These are phyloP conservation scores for Curvularia sp. DNA, from an alignment of 2,329 filamentous ascomycete species.

Conservation along the genomic window DNA sequence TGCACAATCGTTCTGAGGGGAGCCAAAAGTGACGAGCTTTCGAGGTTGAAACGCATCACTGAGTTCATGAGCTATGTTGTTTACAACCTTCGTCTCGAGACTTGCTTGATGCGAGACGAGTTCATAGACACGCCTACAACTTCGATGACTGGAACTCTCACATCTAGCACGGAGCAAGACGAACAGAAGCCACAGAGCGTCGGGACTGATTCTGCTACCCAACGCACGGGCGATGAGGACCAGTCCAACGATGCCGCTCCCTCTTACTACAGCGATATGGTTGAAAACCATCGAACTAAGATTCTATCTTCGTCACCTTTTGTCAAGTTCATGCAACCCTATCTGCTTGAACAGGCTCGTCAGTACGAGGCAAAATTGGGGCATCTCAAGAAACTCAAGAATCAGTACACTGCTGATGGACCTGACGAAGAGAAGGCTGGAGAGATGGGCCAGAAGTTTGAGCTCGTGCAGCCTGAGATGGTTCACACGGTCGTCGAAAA, in stretches of 20 bases:
- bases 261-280: slow-evolving; percentile 93
- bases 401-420: slow-evolving; percentile 64
- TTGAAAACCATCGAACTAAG: slow-evolving; percentile 90
- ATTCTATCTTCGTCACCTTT: slow-evolving; percentile 95
- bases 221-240: slow-evolving; percentile 13
- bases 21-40: slow-evolving; percentile 72
- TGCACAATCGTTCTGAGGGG: slow-evolving; percentile 94
- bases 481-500: slow-evolving; percentile 82
- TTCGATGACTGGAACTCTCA: slow-evolving; percentile 53
- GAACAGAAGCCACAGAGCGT: not conserved
- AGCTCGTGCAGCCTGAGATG: slow-evolving; percentile 94
- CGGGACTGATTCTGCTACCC: not conserved
- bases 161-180: slow-evolving; percentile 24
- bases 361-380: slow-evolving; percentile 86
- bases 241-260: slow-evolving; percentile 81
- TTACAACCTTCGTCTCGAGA: slow-evolving; percentile 95
- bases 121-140: slow-evolving; percentile 80
- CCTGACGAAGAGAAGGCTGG: slow-evolving; percentile 37
- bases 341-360: slow-evolving; percentile 87
- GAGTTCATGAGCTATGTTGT: slow-evolving; percentile 99
- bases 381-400: slow-evolving; percentile 81
- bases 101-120: slow-evolving; percentile 90
- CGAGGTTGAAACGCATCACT: slow-evolving; percentile 87
- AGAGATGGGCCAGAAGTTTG: slow-evolving; percentile 70
- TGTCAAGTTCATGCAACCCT: slow-evolving; percentile 92